Conservation (phyloP, 148 eudicot genomes). For the Rhododendron simsii region DNA sequence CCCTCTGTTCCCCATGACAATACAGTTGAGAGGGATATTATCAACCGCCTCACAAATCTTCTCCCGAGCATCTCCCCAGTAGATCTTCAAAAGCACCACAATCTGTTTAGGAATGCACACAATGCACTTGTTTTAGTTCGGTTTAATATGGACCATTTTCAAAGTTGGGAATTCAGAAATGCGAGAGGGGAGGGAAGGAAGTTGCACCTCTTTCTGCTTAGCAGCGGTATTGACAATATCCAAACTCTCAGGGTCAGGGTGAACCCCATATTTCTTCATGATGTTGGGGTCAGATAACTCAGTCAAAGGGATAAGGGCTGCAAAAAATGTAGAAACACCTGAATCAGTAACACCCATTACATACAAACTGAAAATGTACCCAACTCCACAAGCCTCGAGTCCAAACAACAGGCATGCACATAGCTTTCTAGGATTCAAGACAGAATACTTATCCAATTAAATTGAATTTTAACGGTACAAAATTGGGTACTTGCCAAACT, state of each 20-base stretch:
- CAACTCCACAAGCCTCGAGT: background rate
- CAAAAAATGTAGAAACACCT: background rate
- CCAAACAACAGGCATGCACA: background rate
- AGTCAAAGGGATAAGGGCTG: slow-evolving; percentile 61
- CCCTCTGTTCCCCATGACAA: slow-evolving; percentile 89
- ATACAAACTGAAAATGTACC: background rate
- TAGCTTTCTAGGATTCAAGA: background rate
- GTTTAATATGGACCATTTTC: background rate
- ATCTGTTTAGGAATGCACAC: slow-evolving; percentile 28
- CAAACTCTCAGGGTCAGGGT: slow-evolving; percentile 58
- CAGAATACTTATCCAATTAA: background rate
- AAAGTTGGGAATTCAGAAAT: background rate
- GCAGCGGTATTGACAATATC: slow-evolving; percentile 39
- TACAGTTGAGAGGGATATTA: slow-evolving; percentile 53
- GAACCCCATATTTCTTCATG: slow-evolving; percentile 71
- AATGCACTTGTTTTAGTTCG: background rate
- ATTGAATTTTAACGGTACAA: no score
- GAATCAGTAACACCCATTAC: background rate
- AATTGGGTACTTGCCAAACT: background rate
- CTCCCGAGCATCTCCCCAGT: slow-evolving; percentile 95
- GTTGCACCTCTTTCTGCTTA: slow-evolving; percentile 26
- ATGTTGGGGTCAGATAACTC: slow-evolving; percentile 37
- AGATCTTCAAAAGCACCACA: slow-evolving; percentile 63
- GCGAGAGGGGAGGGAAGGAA: background rate
- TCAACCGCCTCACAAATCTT: slow-evolving; percentile 73